Conservation (phyloP, 176 grass and related monocot genomes). For the Phragmites australis region DNA sequence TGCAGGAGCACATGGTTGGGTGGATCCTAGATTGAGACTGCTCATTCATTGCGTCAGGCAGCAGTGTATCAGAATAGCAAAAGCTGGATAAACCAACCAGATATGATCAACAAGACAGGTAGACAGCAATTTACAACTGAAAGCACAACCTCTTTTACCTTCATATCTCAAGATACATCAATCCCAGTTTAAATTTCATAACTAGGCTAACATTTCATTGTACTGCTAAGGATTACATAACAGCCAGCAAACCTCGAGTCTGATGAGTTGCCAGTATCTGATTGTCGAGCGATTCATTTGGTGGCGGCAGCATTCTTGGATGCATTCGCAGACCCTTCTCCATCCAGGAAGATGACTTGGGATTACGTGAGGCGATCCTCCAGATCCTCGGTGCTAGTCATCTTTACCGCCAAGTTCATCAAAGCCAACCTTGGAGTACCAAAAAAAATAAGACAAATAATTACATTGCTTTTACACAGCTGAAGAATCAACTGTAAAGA, state of each 20-base stretch:
- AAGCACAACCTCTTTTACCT: not conserved
- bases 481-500: slow-evolving; percentile 1
- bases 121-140: slow-evolving; percentile 4
- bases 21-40: slow-evolving; percentile 18
- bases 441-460: not conserved
- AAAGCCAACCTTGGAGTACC: slow-evolving; percentile 71
- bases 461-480: not conserved
- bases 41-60: slow-evolving; percentile 10
- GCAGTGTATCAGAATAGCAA: too few species aligned
- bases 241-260: slow-evolving; percentile 39
- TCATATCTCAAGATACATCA: not conserved
- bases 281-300: slow-evolving; percentile 72
- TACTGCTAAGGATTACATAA: slow-evolving; percentile 28
- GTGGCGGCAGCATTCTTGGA: slow-evolving; percentile 27
- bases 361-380: slow-evolving; percentile 80
- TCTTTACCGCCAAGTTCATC: slow-evolving; percentile 94
- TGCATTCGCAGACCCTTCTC: slow-evolving; percentile 59
- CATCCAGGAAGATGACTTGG: slow-evolving; percentile 73
- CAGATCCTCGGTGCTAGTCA: slow-evolving; percentile 73
- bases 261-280: slow-evolving; percentile 57
- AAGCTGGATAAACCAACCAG: not conserved
- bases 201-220: not conserved
- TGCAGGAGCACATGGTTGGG: slow-evolving; percentile 22
- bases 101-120: not conserved
- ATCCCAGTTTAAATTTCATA: slow-evolving; percentile 22